Percentiles rank a stretch among this genome's conserved stretches.
These are phyloP conservation scores for Trametopsis cervina DNA, from an alignment of 768 basidiomycete genomes.

Conservation along the genomic window DNA sequence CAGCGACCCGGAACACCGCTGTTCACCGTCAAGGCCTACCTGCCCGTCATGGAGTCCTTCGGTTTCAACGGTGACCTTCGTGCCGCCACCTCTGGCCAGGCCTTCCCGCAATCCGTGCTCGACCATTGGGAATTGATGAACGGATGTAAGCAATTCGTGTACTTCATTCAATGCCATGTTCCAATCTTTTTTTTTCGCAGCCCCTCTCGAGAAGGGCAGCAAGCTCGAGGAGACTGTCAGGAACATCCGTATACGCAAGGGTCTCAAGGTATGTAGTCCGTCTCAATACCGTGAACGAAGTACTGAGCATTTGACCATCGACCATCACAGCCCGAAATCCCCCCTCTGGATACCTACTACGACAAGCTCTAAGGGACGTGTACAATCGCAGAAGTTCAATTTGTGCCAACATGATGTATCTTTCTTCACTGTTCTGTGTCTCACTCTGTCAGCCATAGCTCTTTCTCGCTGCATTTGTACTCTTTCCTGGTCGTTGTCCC, in stretches of 20 bases:
- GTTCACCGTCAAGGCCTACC: constrained; percentile 98
- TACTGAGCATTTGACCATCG: no score
- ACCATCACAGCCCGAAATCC: constrained; percentile 68
- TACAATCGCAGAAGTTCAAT: constrained; percentile 18
- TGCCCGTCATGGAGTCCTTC: constrained; percentile 88
- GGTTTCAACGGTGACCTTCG: constrained; percentile 98
- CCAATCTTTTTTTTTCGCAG: constrained; percentile 26
- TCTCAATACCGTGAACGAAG: no score
- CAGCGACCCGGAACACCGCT: constrained; percentile 96
- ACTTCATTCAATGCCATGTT: neutral
- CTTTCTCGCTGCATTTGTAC: constrained; percentile 13
- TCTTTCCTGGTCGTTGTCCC: constrained; percentile 4
- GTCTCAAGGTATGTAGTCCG: constrained; percentile 84
- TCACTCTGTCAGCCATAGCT: constrained; percentile 12
- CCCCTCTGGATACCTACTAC: constrained; percentile 83
- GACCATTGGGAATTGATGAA: constrained; percentile 89
- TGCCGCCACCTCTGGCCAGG: constrained; percentile 89
- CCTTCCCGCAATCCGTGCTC: constrained; percentile 94
- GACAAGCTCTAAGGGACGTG: constrained; percentile 55
- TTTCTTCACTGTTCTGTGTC: neutral
- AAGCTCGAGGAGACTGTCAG: constrained; percentile 65
- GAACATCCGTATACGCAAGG: constrained; percentile 65
- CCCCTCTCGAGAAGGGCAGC: constrained; percentile 83
- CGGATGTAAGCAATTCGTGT: constrained; percentile 50
- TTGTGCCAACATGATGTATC: constrained; percentile 17